Evolutionary conservation across 164 flowering plant genomes (phyloP).

Genomic region (Vitis riparia): DNA sequence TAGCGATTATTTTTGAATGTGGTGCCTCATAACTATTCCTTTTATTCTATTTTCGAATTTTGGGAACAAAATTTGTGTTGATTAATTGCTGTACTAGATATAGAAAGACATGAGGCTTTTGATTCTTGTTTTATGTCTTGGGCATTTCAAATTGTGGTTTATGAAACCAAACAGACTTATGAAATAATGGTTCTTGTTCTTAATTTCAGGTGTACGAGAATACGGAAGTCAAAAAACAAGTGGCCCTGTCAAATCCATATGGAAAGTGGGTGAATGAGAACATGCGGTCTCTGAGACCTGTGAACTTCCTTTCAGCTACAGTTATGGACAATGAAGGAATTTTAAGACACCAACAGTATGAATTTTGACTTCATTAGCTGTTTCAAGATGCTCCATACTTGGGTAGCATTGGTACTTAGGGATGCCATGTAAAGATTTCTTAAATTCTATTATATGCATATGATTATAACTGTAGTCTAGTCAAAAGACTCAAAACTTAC

Average conservation of each 20-base stretch:
- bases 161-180: too few species aligned
- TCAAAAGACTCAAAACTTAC: neutral
- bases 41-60: too few species aligned
- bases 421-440: neutral
- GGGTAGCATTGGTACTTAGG: too few species aligned
- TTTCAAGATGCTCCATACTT: neutral
- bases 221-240: conserved; percentile 91
- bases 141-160: neutral
- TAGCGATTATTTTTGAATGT: too few species aligned
- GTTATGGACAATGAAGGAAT: conserved; percentile 78
- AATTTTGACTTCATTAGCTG: conserved; percentile 10
- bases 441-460: neutral
- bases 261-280: conserved; percentile 87
- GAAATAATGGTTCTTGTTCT: neutral
- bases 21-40: too few species aligned
- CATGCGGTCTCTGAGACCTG: conserved; percentile 71
- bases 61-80: too few species aligned
- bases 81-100: too few species aligned
- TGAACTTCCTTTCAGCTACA: conserved; percentile 63
- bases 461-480: neutral
- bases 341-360: conserved; percentile 92
- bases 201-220: conserved; percentile 84
- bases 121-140: neutral
- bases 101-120: neutral
- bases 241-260: conserved; percentile 79